Evolutionary conservation across 2,329 filamentous ascomycete species (phyloP), one percentile per base, ranked within the genome.

Genomic region (Hortaea sp.): DNA sequence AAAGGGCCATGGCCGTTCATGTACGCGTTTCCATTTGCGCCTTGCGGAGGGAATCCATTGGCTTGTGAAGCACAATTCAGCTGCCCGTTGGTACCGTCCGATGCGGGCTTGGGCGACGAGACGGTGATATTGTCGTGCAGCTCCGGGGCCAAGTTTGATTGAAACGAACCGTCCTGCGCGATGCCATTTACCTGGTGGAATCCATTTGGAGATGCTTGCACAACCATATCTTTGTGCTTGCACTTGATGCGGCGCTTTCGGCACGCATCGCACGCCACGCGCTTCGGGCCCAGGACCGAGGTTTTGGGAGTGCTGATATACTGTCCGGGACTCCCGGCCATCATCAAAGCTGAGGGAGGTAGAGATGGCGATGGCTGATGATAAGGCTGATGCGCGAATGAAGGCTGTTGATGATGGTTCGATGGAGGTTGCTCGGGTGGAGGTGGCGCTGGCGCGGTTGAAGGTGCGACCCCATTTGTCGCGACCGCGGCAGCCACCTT

Each of bases 191-290:
- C 41, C 45, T 45, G 38, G 3, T 44, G 44, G 31, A 47, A 39
- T 7, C 44, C 44, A 34, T 52, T 43, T 10, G 56, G 47, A 12
- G 52, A 49, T 12, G 51, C 49, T 49, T 60, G 53, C 43, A 56
- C 51, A 20, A 73, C 68, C 46, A 76, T 69, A 49, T 79, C 76
- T 58, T 80, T 81, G 63, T 82, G 78, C 53, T 79, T 78, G 63
- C 78, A 82, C 47, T 76, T 69, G 49, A 81, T 81, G 43, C 78
- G 71, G 46, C 78, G 73, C 59, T 77, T 78, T 35, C 78, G 71
- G 62, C 78, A 82, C 13, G 75, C 71, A 66, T 81, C 78, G 61
- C 78, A 82, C 32, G 78, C 78, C 49, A 80, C 69, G 41, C 72
- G 67, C 62, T 79, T 79, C 13, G 77, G 77, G 7, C 77, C 77